Evolutionary conservation across 2,329 filamentous ascomycete genomes (phyloP).

Genomic region (Trichoderma lentiforme): DNA sequence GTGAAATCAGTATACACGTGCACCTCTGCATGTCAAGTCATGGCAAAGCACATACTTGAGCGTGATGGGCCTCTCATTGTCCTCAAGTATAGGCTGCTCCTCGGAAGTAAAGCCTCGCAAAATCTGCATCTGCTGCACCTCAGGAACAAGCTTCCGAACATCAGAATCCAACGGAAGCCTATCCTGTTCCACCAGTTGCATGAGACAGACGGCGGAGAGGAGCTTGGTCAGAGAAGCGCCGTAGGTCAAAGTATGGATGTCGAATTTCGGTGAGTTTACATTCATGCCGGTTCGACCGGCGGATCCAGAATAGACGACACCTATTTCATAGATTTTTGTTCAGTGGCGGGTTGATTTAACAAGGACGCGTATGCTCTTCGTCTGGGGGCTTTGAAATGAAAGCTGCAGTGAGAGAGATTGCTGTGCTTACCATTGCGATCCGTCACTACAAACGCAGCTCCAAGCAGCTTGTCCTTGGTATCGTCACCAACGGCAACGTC

Average conservation of each 20-base stretch:
- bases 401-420: neutral
- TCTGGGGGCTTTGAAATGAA: neutral
- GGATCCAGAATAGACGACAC: conserved; percentile 34
- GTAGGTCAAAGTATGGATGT: conserved; percentile 33
- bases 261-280: conserved; percentile 30
- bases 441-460: conserved; percentile 36
- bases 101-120: conserved; percentile 37
- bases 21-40: neutral
- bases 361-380: neutral
- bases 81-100: conserved; percentile 36
- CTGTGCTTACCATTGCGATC: conserved; percentile 29
- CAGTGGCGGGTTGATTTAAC: neutral
- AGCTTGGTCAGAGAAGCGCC: conserved; percentile 45
- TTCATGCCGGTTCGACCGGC: conserved; percentile 37
- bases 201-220: conserved; percentile 35
- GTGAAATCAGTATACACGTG: neutral
- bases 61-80: conserved; percentile 38
- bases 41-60: conserved; percentile 30
- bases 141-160: conserved; percentile 32
- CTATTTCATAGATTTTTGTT: conserved; percentile 22
- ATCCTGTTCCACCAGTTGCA: conserved; percentile 40
- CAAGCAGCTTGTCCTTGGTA: conserved; percentile 34
- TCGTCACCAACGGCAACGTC: conserved; percentile 30
- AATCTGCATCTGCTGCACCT: conserved; percentile 34
- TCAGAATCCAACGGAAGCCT: conserved; percentile 37